Evolutionary conservation across 441 rosid species (phyloP), one percentile per base, ranked within the genome.

Genomic region (Pelargonium fulgidum): DNA sequence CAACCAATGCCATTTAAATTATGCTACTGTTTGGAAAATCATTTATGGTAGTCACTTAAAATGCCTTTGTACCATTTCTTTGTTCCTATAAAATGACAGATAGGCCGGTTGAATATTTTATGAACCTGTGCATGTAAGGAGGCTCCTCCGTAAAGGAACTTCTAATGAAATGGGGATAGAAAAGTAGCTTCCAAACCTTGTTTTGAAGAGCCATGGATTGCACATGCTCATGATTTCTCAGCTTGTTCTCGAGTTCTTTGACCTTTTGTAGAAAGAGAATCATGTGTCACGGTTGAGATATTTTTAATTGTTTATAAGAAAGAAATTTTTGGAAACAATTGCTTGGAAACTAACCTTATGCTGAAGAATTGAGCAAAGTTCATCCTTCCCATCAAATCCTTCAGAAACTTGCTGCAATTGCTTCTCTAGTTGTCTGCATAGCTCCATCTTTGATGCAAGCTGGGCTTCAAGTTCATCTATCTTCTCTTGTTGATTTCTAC

Each of bases 131-230:
- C 10, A 7, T 39, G 42, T 39, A 39, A 39, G 42, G 42, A 44
- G 0, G 59, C 14, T 44, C 3, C 26, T 69, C 10, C 16, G 14
- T 2, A 42, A 48, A 11, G 58, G 29, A 52, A 52, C 14, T 70
- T 48, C 13, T 13, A 13, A n/a, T 4, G 36, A n/a, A 50, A 64
- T 4, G 42, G 22, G 11, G 56, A 67, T 13, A 36, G 14, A 58
- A 39, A 69, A 44, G 22, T 48, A 47, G 13, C 41, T 9, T 59
- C 39, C 39, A 64, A 67, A 81, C 82, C 82, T 75, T 81, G 75
- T 29, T 41, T 3, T 71, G 76, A 64, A 77, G 81, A 66, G 76
- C 63, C 74, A 63, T 17, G 11, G 74, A 65, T 11, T 64, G 70
- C 19, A 70, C 24, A 29, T 73, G 73, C 54, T 75, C 74, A 1